Conservation (phyloP, 441 rosid species). For the Mallotus repandus region DNA sequence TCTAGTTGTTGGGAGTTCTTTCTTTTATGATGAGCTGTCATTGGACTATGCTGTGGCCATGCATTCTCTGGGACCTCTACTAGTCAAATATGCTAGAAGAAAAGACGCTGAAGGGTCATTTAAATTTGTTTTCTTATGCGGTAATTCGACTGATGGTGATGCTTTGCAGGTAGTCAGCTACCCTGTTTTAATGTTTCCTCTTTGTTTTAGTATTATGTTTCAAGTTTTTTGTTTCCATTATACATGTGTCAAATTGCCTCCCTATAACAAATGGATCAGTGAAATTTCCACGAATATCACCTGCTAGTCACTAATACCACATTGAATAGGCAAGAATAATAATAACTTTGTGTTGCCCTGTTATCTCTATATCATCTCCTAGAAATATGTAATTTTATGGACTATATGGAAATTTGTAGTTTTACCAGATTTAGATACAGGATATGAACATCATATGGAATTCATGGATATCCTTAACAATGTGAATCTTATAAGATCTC, state of each 20-base stretch:
- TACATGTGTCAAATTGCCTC: background rate
- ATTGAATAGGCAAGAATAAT: background rate
- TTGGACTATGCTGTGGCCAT: conserved; percentile 89
- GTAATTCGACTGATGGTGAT: conserved; percentile 78
- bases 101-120: conserved; percentile 54
- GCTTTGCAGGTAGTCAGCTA: conserved; percentile 66
- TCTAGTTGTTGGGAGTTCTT: conserved; percentile 82
- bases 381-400: no score
- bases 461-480: no score
- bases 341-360: background rate
- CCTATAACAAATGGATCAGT: conserved; percentile 1
- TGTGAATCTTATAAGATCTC: no score
- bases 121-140: conserved; percentile 81
- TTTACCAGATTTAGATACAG: no score
- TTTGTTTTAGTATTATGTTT: conserved; percentile 3
- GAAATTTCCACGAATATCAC: background rate
- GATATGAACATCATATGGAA: no score
- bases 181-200: conserved; percentile 16
- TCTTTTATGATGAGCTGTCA: conserved; percentile 74
- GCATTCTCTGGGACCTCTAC: conserved; percentile 76
- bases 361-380: no score
- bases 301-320: background rate
- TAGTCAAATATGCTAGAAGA: conserved; percentile 71
- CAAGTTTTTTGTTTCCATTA: conserved; percentile 12
- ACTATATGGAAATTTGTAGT: no score